Conservation (phyloP, 257 asterid species). For the Marsdenia floribunda region DNA sequence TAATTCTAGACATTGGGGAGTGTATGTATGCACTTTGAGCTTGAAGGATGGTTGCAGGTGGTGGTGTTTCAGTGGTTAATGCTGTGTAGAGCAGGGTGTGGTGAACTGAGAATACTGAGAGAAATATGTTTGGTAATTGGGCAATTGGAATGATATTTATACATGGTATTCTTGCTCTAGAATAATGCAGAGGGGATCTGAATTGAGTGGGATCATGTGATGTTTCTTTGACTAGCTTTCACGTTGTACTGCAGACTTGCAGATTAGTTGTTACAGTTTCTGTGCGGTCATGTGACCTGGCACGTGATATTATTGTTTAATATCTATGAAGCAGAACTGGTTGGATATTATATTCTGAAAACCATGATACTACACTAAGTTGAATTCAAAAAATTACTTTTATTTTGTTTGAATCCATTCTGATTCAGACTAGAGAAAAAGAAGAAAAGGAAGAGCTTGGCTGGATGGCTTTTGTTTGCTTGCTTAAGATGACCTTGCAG, state of each 20-base stretch:
- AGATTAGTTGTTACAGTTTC: constrained; percentile 17
- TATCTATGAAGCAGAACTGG: neutral
- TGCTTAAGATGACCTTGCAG: neutral
- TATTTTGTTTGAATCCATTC: neutral
- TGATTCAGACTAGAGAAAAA: neutral
- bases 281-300: constrained; percentile 21
- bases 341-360: constrained; percentile 3
- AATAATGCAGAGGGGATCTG: constrained; percentile 9
- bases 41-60: neutral
- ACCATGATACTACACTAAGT: neutral
- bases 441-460: neutral
- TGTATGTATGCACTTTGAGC: neutral
- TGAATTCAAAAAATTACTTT: neutral
- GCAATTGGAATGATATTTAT: constrained; percentile 8
- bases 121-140: neutral
- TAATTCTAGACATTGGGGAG: neutral
- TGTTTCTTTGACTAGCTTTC: constrained; percentile 23
- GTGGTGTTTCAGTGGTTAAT: no score
- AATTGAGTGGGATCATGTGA: constrained; percentile 34
- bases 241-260: neutral
- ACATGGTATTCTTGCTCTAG: neutral
- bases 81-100: neutral
- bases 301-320: constrained; percentile 17
- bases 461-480: constrained; percentile 1
- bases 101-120: neutral